These are phyloP conservation scores for Rhodotorula sp. DNA, from an alignment of 1,284 basidiomycete genomes.

Conservation along the genomic window DNA sequence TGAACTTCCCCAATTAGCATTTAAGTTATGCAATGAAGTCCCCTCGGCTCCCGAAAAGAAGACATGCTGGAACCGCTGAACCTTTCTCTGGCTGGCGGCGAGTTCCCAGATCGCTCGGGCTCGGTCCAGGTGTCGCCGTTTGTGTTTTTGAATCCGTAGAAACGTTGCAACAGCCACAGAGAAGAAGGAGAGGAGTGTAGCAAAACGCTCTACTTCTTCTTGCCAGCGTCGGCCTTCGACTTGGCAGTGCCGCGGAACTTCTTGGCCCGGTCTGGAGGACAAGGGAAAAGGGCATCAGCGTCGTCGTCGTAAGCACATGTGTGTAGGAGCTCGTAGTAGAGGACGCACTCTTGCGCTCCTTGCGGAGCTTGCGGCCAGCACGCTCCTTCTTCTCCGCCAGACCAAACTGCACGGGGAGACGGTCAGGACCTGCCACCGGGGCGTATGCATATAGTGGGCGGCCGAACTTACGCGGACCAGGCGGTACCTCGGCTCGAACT, in stretches of 20 bases:
- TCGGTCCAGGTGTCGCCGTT: no score
- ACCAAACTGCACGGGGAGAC: conserved; percentile 62
- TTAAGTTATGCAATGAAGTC: no score
- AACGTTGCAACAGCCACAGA: not conserved
- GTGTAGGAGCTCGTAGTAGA: not conserved
- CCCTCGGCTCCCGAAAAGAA: no score
- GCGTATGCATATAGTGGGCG: not conserved
- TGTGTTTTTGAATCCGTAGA: no score
- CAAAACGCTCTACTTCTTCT: conserved; percentile 32
- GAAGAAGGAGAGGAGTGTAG: no score
- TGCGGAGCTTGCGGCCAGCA: conserved; percentile 94
- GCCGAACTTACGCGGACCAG: conserved; percentile 76
- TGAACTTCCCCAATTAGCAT: no score
- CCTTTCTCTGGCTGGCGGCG: no score
- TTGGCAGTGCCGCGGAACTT: conserved; percentile 55
- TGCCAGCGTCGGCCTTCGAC: conserved; percentile 26
- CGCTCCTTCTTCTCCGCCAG: conserved; percentile 74
- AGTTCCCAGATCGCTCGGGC: no score
- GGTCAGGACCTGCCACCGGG: conserved; percentile 2
- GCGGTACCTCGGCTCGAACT: conserved; percentile 95
- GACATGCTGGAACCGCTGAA: no score
- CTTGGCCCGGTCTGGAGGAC: conserved; percentile 63
- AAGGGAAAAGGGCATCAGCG: not conserved
- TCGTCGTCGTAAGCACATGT: not conserved
- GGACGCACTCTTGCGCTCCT: conserved; percentile 83